Evolutionary conservation across 352 stramenopile species (phyloP), one percentile per base, ranked within the genome.

Genomic region (Globisporangium apiculatum): DNA sequence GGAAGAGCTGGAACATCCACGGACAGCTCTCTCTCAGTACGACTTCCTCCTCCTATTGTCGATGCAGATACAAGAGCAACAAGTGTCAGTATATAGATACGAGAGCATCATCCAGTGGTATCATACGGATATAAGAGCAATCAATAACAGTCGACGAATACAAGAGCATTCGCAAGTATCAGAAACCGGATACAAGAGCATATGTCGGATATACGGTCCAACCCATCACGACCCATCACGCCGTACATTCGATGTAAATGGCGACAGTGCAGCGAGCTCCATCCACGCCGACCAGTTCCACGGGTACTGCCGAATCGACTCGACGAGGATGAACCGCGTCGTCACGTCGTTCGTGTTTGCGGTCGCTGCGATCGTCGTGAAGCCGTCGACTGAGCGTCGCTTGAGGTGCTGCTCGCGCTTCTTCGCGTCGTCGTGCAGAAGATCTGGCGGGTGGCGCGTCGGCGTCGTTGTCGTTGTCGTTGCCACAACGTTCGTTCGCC

Each of bases 271-370:
- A 24, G 80, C 88, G 4, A 99, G 73, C 67, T 99, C 96, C 66
- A 98, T 93, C 96, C 96, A 99, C 10, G 95, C 95, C 41, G 92
- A 98, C 96, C 96, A 99, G 74, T 98, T 98, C 75, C 75, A 94
- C 14, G 85, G 85, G 55, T 86, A 92, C 9, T 65, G 60, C 10
- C 69, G 71, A 51, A 94, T 87, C 2, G 84, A 89, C 55, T 83
- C 79, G 46, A 89, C 51, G 6, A 94, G 63, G 15, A 94, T 79
- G 53, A 75, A 73, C 41, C 79, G 77, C 18, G 79, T 89, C 9
- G 77, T 79, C 18, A 82, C 72, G 49, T 77, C 70, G 55, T 79
- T 76, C 45, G 62, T 74, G 41, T 61, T 51, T 2, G 56, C 55
- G 0, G 43, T 60, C 6, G 60, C 60, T 5, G 59, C 18, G 57